These are phyloP conservation scores for Herpetomonas muscarum DNA, from an alignment of 208 protist genomes.

Conservation along the genomic window DNA sequence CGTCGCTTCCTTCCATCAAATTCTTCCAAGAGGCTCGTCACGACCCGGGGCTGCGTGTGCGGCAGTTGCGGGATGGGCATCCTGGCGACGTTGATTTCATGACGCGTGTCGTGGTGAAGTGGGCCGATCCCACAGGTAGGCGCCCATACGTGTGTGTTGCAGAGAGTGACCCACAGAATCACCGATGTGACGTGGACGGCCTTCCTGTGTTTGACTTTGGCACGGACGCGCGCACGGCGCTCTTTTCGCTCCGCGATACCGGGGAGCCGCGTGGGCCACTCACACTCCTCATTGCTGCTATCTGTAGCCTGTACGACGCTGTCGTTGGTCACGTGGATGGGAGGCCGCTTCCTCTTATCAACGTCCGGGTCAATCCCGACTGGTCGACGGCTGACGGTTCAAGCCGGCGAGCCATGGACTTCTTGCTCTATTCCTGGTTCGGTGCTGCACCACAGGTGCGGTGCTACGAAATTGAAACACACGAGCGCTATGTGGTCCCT, in stretches of 20 bases:
- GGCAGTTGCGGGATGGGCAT: conserved; percentile 22
- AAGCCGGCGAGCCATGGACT: conserved; percentile 35
- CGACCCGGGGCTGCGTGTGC: conserved; percentile 32
- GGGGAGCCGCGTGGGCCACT: conserved; percentile 24
- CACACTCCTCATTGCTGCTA: conserved; percentile 18
- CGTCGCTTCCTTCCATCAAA: conserved; percentile 39
- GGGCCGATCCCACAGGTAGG: conserved; percentile 17
- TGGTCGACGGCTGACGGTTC: conserved; percentile 3
- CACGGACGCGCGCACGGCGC: not conserved
- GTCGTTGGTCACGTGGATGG: conserved; percentile 13
- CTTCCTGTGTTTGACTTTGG: not conserved
- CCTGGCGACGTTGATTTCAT: conserved; percentile 54
- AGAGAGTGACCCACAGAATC: conserved; percentile 22
- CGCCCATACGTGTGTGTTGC: conserved; percentile 13
- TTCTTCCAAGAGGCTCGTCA: conserved; percentile 59
- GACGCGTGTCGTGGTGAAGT: conserved; percentile 37
- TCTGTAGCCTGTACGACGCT: conserved; percentile 26
- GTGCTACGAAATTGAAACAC: conserved; percentile 44
- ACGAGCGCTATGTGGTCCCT: conserved; percentile 6
- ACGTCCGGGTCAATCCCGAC: no score
- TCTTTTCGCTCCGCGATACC: not conserved
- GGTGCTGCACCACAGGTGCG: conserved; percentile 46
- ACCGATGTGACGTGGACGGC: not conserved
- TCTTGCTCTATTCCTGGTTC: conserved; percentile 68
- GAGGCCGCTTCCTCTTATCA: conserved; percentile 17